phyloP scores from a whole-genome alignment of 768 basidiomycete genomes.

The Lactifluus rugatus region DNA sequence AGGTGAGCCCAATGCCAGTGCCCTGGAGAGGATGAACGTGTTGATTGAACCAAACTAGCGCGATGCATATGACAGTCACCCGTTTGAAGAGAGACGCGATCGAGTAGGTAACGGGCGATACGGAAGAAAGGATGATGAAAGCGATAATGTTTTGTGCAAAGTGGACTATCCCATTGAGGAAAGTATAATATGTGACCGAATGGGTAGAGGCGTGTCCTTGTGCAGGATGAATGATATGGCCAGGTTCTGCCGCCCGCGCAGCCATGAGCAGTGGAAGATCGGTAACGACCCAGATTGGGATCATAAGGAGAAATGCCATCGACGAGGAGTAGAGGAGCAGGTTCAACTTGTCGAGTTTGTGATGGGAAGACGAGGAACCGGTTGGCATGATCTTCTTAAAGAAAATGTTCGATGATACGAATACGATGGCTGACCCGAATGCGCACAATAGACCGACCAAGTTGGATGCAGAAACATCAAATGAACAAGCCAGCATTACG shows the following conservation, averaged over 20 bases:
- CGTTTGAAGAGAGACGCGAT: constrained; percentile 98
- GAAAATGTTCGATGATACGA: constrained; percentile 97
- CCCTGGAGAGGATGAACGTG: constrained; percentile 75
- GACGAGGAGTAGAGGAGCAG: constrained; percentile 88
- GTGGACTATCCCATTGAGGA: constrained; percentile 92
- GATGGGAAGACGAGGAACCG: constrained; percentile 35
- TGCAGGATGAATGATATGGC: constrained; percentile 36
- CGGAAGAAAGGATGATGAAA: constrained; percentile 90
- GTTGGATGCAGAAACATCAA: constrained; percentile 84
- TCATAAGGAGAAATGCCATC: constrained; percentile 92
- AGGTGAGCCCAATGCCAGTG: constrained; percentile 84
- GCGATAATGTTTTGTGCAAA: constrained; percentile 97
- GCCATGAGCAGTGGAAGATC: constrained; percentile 67
- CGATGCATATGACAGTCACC: constrained; percentile 95
- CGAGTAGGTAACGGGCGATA: constrained; percentile 96
- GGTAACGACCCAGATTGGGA: constrained; percentile 88
- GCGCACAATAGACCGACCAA: constrained; percentile 83
- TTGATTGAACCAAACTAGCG: constrained; percentile 95
- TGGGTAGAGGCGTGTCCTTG: constrained; percentile 43
- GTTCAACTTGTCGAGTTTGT: constrained; percentile 95
- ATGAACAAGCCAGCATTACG: constrained; percentile 96
- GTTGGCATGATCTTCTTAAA: constrained; percentile 96
- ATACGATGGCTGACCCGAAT: constrained; percentile 92
- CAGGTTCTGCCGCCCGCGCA: constrained; percentile 28
- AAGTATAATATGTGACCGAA: constrained; percentile 70